These are phyloP conservation scores for Pholiota adiposa DNA, from an alignment of 1,284 basidiomycete genomes.

Conservation along the genomic window DNA sequence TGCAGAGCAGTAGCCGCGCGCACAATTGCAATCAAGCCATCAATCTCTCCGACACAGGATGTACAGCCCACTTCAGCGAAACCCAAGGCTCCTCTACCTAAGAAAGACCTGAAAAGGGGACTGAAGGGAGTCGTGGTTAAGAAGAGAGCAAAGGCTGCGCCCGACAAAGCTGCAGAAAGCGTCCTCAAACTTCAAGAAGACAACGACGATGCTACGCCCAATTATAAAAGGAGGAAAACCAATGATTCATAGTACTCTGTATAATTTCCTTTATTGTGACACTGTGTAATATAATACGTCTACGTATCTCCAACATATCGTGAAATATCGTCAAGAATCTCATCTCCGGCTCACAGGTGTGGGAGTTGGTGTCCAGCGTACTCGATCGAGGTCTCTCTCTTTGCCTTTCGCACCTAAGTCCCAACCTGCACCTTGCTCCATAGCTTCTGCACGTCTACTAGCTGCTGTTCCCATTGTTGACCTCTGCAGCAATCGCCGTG, in stretches of 20 bases:
- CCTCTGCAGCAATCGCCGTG: slow-evolving; percentile 71
- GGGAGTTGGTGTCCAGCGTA: slow-evolving; percentile 85
- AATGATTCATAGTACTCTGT: slow-evolving; percentile 34
- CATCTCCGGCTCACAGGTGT: slow-evolving; percentile 33
- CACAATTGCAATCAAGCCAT: slow-evolving; percentile 53
- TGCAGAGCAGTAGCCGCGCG: slow-evolving; percentile 77
- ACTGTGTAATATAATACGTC: slow-evolving; percentile 1
- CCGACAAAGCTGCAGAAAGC: slow-evolving; percentile 16
- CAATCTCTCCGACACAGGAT: slow-evolving; percentile 18
- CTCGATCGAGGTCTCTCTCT: slow-evolving; percentile 63
- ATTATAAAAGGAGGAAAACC: slow-evolving; percentile 60
- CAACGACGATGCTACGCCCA: slow-evolving; percentile 29
- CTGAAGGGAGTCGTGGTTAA: slow-evolving; percentile 82
- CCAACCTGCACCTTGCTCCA: slow-evolving; percentile 69
- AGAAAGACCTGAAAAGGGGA: slow-evolving; percentile 63
- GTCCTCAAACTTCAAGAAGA: slow-evolving; percentile 14
- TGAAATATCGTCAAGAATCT: slow-evolving; percentile 8
- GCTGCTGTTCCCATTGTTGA: slow-evolving; percentile 66
- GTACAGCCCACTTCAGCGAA: slow-evolving; percentile 34
- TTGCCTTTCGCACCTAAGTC: slow-evolving; percentile 45
- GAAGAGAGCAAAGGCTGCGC: slow-evolving; percentile 59
- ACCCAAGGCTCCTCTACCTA: slow-evolving; percentile 28
- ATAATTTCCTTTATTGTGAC: background rate
- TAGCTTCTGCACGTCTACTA: slow-evolving; percentile 67
- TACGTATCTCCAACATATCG: background rate